These are phyloP conservation scores for Castanopsis chinensis DNA, from an alignment of 306 rosid species.

Conservation along the genomic window DNA sequence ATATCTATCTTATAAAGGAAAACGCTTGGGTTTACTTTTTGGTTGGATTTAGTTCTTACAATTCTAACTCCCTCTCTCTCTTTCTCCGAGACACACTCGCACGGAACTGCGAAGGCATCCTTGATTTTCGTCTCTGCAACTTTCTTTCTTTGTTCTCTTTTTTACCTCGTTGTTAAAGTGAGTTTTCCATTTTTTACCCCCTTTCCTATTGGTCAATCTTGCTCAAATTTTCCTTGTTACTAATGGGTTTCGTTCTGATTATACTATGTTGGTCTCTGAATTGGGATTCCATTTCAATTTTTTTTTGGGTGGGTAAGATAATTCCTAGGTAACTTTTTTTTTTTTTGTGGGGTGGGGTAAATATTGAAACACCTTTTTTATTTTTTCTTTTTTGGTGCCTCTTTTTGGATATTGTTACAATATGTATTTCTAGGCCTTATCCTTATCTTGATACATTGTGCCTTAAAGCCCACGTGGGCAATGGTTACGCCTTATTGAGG, in stretches of 20 bases:
- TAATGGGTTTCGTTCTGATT: background rate
- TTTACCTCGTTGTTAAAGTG: background rate
- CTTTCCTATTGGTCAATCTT: background rate
- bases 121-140: background rate
- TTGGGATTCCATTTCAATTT: background rate
- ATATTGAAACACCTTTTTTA: background rate
- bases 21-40: background rate
- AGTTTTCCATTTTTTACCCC: no score
- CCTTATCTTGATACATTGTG: slow-evolving; percentile 18
- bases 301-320: background rate
- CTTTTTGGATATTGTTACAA: no score
- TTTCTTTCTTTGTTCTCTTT: background rate
- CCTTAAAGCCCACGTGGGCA: slow-evolving; percentile 9
- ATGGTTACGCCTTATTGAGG: slow-evolving; percentile 18
- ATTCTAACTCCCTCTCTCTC: background rate
- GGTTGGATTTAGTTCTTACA: background rate
- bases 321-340: background rate
- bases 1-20: background rate
- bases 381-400: no score
- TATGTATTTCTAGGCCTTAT: background rate
- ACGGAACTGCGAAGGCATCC: background rate
- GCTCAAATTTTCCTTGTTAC: background rate
- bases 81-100: no score
- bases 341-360: background rate
- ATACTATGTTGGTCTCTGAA: background rate